Conservation (phyloP, 495 filamentous ascomycete species). For the Xanthoparmelia taractica region DNA sequence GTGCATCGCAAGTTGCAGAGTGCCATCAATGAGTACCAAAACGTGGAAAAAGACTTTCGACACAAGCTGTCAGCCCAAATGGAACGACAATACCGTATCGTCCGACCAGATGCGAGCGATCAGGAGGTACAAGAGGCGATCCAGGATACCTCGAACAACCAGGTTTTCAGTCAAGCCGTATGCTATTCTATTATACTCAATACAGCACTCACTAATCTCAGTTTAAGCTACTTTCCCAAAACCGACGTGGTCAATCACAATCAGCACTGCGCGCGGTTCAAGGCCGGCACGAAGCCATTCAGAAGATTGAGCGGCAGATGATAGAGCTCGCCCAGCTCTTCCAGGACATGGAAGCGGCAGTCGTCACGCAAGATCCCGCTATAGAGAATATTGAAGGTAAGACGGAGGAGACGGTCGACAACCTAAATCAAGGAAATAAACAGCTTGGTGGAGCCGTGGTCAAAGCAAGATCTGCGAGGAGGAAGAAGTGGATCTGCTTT, state of each 20-base stretch:
- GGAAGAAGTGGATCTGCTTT: constrained; percentile 98
- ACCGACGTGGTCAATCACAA: constrained; percentile 72
- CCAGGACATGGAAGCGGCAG: constrained; percentile 72
- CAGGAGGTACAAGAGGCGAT: constrained; percentile 71
- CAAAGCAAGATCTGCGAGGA: constrained; percentile 69
- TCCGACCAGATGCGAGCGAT: constrained; percentile 74
- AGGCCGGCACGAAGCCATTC: constrained; percentile 78
- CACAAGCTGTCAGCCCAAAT: constrained; percentile 73
- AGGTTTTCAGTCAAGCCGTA: constrained; percentile 76
- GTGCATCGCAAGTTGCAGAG: constrained; percentile 70
- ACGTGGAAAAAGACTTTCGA: constrained; percentile 65
- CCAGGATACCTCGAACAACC: constrained; percentile 56
- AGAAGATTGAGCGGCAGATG: constrained; percentile 84
- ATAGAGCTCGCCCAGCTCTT: constrained; percentile 77
- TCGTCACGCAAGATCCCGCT: constrained; percentile 72
- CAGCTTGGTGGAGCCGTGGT: constrained; percentile 69
- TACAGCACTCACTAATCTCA: constrained; percentile 15
- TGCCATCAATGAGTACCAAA: constrained; percentile 73
- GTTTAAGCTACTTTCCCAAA: constrained; percentile 48
- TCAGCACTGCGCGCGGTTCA: constrained; percentile 67
- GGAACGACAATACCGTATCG: constrained; percentile 82
- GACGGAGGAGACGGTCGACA: constrained; percentile 66
- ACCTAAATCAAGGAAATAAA: constrained; percentile 72
- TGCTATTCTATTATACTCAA: constrained; percentile 32
- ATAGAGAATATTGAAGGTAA: constrained; percentile 73